Base-by-base conservation (phyloP, 768 basidiomycete genomes). In the Hypholoma fasciculare region DNA sequence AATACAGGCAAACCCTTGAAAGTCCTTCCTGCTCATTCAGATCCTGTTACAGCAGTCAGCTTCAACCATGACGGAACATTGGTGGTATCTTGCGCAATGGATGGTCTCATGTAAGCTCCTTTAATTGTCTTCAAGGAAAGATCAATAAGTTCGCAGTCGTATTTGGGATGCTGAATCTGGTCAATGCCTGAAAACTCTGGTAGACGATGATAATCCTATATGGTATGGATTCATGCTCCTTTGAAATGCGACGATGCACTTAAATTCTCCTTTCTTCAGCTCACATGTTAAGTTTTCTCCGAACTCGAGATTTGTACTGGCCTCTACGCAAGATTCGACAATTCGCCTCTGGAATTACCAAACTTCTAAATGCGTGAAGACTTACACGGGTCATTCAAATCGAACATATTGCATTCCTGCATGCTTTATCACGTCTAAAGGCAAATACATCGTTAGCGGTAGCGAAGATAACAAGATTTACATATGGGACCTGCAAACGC, bases 101-200 rank as follows among this genome's bases (percentile, higher is more conserved):
- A 99, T 71, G 97, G 96, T 5, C 74, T 98, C 43, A 96, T 98
- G 97, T 98, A 62, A 73, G 89, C 74, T 9, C 30, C 7, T n/a
- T n/a, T 8, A 36, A 26, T 38, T 34, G 30, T 34, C 30, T 9
- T 34, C 30, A 9, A 34, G 30, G 7, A 34, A 34, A 7, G 30
- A 7, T 9, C 2, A 2, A 34, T 9, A 37, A 40, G 52, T 47
- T 39, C 2, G 34, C 16, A 99, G 96, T 69, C 96, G 97, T 57
- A 86, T 98, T 58, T 99, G 97, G 97, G 96, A 99, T 68, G 88
- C 93, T 0, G 88, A 95, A 55, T 96, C 96, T 3, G 97, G 96
- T 2, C 97, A 99, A 73, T 99, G 97, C 73, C 79, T 99, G 50
- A 98, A 97, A 73, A 98, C 97, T 1, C 74, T 99, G 47, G 96